These are phyloP conservation scores for Neurospora sp. DNA, from an alignment of 495 filamentous ascomycete genomes.

Conservation along the genomic window DNA sequence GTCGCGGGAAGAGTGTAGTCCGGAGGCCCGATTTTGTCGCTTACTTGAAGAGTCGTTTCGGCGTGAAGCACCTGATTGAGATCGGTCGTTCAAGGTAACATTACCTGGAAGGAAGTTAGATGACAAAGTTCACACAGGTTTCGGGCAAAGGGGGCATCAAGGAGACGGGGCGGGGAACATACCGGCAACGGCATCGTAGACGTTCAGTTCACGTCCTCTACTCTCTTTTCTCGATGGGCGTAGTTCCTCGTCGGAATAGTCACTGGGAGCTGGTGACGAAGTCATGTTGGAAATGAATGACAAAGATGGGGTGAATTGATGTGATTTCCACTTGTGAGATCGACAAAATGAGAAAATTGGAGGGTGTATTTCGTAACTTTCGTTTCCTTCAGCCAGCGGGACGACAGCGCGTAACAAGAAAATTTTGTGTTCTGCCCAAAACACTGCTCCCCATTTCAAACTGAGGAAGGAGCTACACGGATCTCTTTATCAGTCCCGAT, in stretches of 20 bases:
- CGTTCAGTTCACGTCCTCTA: slow-evolving; percentile 35
- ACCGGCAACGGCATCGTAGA: slow-evolving; percentile 82
- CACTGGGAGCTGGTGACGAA: neutral
- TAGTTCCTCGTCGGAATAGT: neutral
- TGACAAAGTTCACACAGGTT: neutral
- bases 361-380: neutral
- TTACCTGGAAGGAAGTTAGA: slow-evolving; percentile 33
- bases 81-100: slow-evolving; percentile 15
- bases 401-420: neutral
- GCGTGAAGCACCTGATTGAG: slow-evolving; percentile 1
- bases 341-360: neutral
- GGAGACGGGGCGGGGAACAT: slow-evolving; percentile 6
- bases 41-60: slow-evolving; percentile 28
- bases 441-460: neutral
- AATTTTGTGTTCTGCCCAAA: neutral
- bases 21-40: slow-evolving; percentile 31
- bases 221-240: neutral
- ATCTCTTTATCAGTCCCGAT: neutral
- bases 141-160: neutral
- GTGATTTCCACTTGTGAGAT: neutral
- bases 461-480: neutral
- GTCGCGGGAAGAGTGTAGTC: slow-evolving; percentile 42
- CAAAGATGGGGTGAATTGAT: neutral
- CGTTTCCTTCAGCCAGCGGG: neutral
- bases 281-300: neutral